phyloP scores from a whole-genome alignment of 495 filamentous ascomycete species.

The Penicillium psychrofluorescens region DNA sequence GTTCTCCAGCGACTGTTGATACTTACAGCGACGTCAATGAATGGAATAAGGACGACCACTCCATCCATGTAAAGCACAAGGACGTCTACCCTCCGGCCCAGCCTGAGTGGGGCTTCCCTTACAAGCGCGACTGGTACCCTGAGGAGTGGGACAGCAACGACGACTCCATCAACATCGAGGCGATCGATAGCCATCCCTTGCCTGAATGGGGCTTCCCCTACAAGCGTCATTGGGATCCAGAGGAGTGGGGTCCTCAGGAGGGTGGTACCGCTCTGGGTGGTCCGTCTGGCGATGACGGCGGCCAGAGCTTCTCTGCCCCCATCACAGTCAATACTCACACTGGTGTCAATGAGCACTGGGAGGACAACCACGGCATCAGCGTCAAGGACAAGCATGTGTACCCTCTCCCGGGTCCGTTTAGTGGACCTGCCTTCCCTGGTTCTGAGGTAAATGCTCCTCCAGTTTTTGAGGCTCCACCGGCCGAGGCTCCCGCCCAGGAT shows the following conservation, averaged over 20 bases:
- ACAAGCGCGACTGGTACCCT: background rate
- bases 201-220: background rate
- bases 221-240: background rate
- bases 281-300: slow-evolving; percentile 7
- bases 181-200: too few species aligned
- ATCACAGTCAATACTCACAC: slow-evolving; percentile 10
- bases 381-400: slow-evolving; percentile 13
- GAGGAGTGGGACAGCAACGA: background rate
- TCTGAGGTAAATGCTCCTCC: background rate
- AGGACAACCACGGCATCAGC: slow-evolving; percentile 16
- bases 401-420: background rate
- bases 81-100: background rate
- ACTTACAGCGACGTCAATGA: too few species aligned
- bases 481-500: too few species aligned
- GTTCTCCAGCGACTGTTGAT: too few species aligned
- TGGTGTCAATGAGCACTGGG: slow-evolving; percentile 10
- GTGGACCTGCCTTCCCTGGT: background rate
- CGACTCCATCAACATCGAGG: too few species aligned
- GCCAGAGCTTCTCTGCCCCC: slow-evolving; percentile 6
- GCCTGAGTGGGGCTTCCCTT: background rate
- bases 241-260: slow-evolving; percentile 10
- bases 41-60: too few species aligned
- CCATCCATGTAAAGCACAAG: too few species aligned
- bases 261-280: slow-evolving; percentile 10
- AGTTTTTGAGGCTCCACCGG: too few species aligned